Evolutionary conservation across 106 monocot species (phyloP), one percentile per base, ranked within the genome.

Genomic region (Chionographis japonica): DNA sequence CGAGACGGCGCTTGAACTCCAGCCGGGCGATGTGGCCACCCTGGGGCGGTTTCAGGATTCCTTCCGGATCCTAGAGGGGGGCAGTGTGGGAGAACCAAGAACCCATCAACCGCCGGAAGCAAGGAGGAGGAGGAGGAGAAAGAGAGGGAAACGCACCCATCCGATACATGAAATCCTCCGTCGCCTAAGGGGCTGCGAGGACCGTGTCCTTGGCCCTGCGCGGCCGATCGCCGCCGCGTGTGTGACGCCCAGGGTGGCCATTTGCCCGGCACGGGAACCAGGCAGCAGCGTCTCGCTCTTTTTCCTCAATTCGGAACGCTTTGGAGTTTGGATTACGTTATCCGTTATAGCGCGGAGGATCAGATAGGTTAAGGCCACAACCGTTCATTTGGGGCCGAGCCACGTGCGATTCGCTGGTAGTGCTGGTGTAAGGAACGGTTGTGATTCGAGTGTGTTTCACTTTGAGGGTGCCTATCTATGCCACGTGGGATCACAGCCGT

Each of bases 1-100:
- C 86, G 62, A 92, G 79, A 43, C 77, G 65, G 65, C 68, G 84
- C 74, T 77, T 77, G 74, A 97, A 82, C 80, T 97, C 86, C 42
- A 97, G 75, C 10, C 89, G 65, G 0, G 80, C 81, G 50, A 95
- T 88, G 73, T 86, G 91, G 54, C 91, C 95, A 3, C 80, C 79
- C 61, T 78, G 46, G 18, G 95, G 78, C 54, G 84, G 83, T 2
- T 89, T 92, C n/a, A 95, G 79, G 52, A 95, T 67, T 13, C 95
- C 95, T 37, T 95, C 91, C 3, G 95, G 95, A 56, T 95, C 95
- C 95, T 92, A 55, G 13, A 13, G 52, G 4, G 3, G 54, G 14
- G 35, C 37, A 27, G 27, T 27, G 17, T 37, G 12, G 36, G 6
- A 19, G 43, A 16, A 27, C 27, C 27, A 27, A 27, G 27, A 27